Percentiles rank a stretch among this genome's conserved stretches.
These are phyloP conservation scores for Wickerhamiella siamensis DNA, from an alignment of 805 yeast species.

Conservation along the genomic window DNA sequence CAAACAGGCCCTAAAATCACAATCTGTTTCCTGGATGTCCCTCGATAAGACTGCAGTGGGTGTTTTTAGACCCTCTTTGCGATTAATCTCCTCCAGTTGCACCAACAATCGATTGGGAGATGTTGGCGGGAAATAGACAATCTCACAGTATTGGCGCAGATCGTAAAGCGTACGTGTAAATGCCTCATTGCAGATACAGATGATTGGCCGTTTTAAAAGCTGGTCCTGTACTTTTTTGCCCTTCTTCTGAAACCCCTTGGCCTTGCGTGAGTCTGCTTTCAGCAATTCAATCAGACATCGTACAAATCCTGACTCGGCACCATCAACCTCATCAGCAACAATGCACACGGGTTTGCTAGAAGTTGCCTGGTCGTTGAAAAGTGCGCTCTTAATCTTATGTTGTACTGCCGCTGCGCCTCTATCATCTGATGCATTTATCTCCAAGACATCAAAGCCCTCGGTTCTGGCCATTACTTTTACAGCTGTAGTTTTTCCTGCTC, in stretches of 20 bases:
- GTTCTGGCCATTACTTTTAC: conserved; percentile 75
- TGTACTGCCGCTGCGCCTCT: conserved; percentile 35
- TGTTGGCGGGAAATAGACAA: conserved; percentile 51
- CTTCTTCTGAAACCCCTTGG: conserved; percentile 12
- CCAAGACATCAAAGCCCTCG: conserved; percentile 66
- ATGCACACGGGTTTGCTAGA: conserved; percentile 65
- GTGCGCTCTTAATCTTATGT: conserved; percentile 33
- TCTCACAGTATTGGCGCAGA: conserved; percentile 58
- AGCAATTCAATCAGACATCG: conserved; percentile 11
- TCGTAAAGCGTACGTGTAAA: conserved; percentile 63
- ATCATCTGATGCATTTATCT: conserved; percentile 77
- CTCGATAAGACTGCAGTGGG: conserved; percentile 43
- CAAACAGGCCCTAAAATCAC: conserved; percentile 75
- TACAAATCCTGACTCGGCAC: conserved; percentile 44
- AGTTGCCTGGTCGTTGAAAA: conserved; percentile 32
- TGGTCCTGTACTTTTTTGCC: conserved; percentile 8
- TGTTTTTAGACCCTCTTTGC: conserved; percentile 37
- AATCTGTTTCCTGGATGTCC: conserved; percentile 55
- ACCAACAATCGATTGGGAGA: conserved; percentile 32
- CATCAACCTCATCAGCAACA: conserved; percentile 82
- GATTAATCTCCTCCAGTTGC: conserved; percentile 39
- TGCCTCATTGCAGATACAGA: conserved; percentile 82
- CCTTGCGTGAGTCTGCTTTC: conserved; percentile 6
- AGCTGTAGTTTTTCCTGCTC: conserved; percentile 81
- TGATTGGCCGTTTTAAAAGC: conserved; percentile 59